phyloP scores from a whole-genome alignment of 2,329 filamentous ascomycete genomes.

The Parafenestella ontariensis region DNA sequence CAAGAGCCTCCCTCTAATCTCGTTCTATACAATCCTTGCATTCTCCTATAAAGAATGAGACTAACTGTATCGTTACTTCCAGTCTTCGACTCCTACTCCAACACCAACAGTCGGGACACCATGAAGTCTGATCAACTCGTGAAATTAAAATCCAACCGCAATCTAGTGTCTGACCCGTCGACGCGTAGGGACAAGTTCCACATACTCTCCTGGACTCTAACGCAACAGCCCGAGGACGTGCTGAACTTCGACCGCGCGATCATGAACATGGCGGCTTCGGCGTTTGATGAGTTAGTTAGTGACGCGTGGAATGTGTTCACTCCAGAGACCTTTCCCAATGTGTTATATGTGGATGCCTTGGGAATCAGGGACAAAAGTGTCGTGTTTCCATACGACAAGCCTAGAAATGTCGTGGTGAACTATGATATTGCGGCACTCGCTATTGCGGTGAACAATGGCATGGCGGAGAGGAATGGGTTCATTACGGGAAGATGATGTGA shows the following conservation, averaged over 20 bases:
- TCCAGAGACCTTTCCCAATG: constrained; percentile 44
- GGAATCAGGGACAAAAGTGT: constrained; percentile 43
- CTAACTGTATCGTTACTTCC: neutral
- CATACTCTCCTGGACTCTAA: constrained; percentile 48
- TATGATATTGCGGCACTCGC: constrained; percentile 43
- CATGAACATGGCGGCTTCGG: constrained; percentile 39
- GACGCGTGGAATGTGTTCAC: constrained; percentile 44
- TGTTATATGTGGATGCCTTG: constrained; percentile 45
- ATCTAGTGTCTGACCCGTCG: constrained; percentile 28
- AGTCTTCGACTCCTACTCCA: constrained; percentile 45
- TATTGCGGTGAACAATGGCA: constrained; percentile 47
- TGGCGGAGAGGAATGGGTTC: constrained; percentile 37
- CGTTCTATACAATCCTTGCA: neutral
- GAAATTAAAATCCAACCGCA: constrained; percentile 44
- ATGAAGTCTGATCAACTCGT: constrained; percentile 50
- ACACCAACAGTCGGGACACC: constrained; percentile 37
- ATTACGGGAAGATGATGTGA: constrained; percentile 25
- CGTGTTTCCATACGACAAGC: constrained; percentile 39
- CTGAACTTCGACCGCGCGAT: constrained; percentile 43
- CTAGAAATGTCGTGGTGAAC: constrained; percentile 26
- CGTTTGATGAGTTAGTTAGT: constrained; percentile 42
- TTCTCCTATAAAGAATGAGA: neutral
- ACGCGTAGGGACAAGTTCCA: constrained; percentile 44
- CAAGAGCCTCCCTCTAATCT: neutral
- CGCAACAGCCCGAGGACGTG: constrained; percentile 43